Evolutionary conservation across 495 filamentous ascomycete species (phyloP), one percentile per base, ranked within the genome.

Genomic region (Friedmanniomyces simplex): DNA sequence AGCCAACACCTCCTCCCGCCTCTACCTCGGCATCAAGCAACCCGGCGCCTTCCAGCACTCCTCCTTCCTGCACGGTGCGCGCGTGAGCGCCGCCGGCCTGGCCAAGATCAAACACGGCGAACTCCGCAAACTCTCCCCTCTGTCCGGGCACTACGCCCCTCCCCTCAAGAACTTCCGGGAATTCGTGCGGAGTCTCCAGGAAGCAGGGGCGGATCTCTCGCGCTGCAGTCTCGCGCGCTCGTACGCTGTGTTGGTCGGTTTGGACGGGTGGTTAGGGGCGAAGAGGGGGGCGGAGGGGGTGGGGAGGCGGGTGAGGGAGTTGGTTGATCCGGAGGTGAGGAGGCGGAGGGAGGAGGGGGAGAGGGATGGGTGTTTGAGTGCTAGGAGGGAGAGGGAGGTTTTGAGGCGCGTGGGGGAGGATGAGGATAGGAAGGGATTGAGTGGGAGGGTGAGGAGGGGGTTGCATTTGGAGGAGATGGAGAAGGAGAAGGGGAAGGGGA

Each of bases 1-100:
- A 21, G 83, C 84, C 32, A 90, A 96, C 70, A 91, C 88, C 0
- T 85, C 82, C 1, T 91, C 88, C 63, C 81, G 91, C 8, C 74
- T 96, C 0, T 95, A 96, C 72, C 80, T 95, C 37, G 90, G 88
- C 45, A 93, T 96, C 70, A 96, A 96, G 63, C 83, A 87, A 66
- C 81, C 80, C 26, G 91, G 91, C 26, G 80, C 86, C 8, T 96
- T 96, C 66, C 91, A 96, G 64, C 91, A 96, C 70, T 86, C 81
- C 7, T 89, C 85, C 0, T 96, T 96, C 64, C 74, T 96, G 1
- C 85, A 89, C 47, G 91, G 91, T 14, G 77, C 78, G 18, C 80
- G 89, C 18, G 88, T 95, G 45, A 80, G 82, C 0, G 87, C 90
- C 1, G 90, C 90, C 10, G 52, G 91, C 0, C 71, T 91, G 42